Percentiles rank a stretch among this genome's conserved stretches.
Conservation (phyloP, 371 early-diverging fungal species). For the Phascolomyces articulosus region DNA sequence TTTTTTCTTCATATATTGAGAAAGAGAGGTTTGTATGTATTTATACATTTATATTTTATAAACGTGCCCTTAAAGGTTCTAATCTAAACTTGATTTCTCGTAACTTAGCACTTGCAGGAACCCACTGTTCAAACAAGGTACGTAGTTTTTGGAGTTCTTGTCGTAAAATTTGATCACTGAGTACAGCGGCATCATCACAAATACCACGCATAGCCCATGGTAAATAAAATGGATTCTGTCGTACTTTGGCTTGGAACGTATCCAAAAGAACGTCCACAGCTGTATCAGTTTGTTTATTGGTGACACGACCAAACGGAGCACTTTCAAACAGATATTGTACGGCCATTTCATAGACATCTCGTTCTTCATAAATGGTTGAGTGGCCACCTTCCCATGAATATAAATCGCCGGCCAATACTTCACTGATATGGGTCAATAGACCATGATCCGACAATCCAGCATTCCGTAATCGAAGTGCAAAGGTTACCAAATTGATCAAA, state of each 20-base stretch:
- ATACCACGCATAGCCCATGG: slow-evolving; percentile 93
- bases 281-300: background rate
- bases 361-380: slow-evolving; percentile 92
- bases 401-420: slow-evolving; percentile 88
- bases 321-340: slow-evolving; percentile 46
- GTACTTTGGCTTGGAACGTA: slow-evolving; percentile 55
- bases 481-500: slow-evolving; percentile 82
- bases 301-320: slow-evolving; percentile 30
- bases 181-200: slow-evolving; percentile 66
- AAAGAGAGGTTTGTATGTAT: too few species aligned
- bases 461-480: slow-evolving; percentile 85
- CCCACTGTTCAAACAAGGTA: slow-evolving; percentile 76
- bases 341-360: slow-evolving; percentile 79
- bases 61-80: slow-evolving; percentile 66
- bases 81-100: slow-evolving; percentile 85
- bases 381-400: slow-evolving; percentile 90
- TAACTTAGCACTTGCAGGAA: slow-evolving; percentile 69
- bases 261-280: slow-evolving; percentile 27
- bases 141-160: slow-evolving; percentile 65
- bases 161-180: slow-evolving; percentile 52
- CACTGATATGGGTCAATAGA: slow-evolving; percentile 82
- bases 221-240: slow-evolving; percentile 83
- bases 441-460: slow-evolving; percentile 85
- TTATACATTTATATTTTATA: too few species aligned
- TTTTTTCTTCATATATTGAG: too few species aligned